Evolutionary conservation across 805 yeast genomes (phyloP).

Genomic region (Saccharomycopsis sp.): DNA sequence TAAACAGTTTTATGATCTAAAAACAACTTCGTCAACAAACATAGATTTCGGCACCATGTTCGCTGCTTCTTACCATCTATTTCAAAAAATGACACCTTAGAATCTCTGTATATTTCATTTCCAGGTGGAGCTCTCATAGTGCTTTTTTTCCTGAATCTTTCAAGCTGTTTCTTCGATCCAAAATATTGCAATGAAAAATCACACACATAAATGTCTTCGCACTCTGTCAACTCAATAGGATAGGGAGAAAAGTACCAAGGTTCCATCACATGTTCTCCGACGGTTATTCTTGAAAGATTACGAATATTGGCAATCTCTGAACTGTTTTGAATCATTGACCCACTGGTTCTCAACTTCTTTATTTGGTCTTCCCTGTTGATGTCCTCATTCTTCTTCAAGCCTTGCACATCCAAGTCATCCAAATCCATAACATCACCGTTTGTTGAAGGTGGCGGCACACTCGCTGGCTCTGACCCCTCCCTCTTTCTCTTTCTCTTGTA

Average conservation of each 20-base stretch:
- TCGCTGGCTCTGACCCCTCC: constrained; percentile 14
- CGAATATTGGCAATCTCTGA: constrained; percentile 86
- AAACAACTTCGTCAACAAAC: constrained; percentile 81
- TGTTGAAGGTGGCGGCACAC: constrained; percentile 21
- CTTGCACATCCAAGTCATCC: constrained; percentile 80
- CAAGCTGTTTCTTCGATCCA: constrained; percentile 84
- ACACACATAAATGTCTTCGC: constrained; percentile 81
- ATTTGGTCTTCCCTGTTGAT: constrained; percentile 86
- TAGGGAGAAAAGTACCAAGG: constrained; percentile 99
- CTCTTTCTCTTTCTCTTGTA: constrained; percentile 32
- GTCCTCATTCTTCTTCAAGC: constrained; percentile 53
- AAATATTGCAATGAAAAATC: constrained; percentile 86
- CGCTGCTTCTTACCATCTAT: constrained; percentile 95
- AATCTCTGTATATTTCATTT: constrained; percentile 92
- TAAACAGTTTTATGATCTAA: constrained; percentile 93
- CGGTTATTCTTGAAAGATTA: constrained; percentile 64
- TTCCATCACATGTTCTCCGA: constrained; percentile 88
- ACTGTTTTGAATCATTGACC: constrained; percentile 90
- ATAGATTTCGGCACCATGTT: constrained; percentile 94
- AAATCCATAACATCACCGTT: constrained; percentile 69
- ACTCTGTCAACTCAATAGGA: constrained; percentile 90
- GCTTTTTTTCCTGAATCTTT: constrained; percentile 81
- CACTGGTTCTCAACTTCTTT: constrained; percentile 84
- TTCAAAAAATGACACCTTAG: constrained; percentile 88
- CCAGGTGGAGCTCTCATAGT: constrained; percentile 96